Base-by-base conservation (phyloP, 495 filamentous ascomycete species). In the Xylaria scruposa region DNA sequence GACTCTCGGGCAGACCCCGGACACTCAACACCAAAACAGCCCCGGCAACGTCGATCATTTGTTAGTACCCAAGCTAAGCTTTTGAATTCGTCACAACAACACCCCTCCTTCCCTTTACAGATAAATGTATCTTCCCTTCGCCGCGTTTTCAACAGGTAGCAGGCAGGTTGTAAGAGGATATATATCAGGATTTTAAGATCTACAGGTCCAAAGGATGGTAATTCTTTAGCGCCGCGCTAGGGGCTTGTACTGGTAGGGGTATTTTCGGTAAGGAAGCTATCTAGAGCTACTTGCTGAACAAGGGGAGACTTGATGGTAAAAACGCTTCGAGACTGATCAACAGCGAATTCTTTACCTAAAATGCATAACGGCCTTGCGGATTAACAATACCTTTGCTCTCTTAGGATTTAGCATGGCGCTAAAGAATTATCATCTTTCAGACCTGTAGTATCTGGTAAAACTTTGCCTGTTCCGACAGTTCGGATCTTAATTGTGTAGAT, bases 1-100 rank as follows among this genome's bases (percentile, higher is more conserved):
- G 56, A 26, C 51, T 56, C 9, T 56, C 51, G 51, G 51, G 51
- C 51, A 56, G 51, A 56, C 51, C 26, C 24, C 51, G 51, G 51
- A 56, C 51, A 15, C 51, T 10, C 51, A 56, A 29, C 51, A 56
- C 51, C 51, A 15, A 36, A 59, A 59, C 56, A 38, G 56, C 29
- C 31, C 15, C 56, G 31, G 6, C 29, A 59, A 36, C 56, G 56
- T 17, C 56, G 56, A 59, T 59, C 56, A 9, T 59, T 59, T 59
- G 10, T 59, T 59, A 33, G 56, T 33, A 38, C 31, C 13, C 21
- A 24, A 29, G 51, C 26, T 26, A 26, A 26, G 44, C 13, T 47
- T 17, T 19, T 7, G 17, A 19, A n/a, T 47, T 47, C 44, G 44
- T 47, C 40, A 44, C 44, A 47, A 19, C 44, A 19, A 47, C 44